Base-by-base conservation (phyloP, 768 basidiomycete species). In the Floccularia luteovirens region DNA sequence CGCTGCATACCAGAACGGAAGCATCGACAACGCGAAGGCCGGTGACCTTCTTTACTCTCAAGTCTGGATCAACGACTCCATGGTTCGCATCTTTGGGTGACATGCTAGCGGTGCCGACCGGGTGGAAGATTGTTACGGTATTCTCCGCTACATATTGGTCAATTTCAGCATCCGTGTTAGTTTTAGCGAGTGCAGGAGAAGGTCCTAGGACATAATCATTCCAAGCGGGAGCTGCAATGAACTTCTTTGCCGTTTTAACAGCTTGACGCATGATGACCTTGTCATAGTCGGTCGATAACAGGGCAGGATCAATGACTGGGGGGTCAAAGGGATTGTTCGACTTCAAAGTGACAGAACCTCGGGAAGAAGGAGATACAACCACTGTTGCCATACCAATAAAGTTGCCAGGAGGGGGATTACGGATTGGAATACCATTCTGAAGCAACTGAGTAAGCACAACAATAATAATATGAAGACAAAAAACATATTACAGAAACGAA, bases 221-320 rank as follows among this genome's bases (percentile, higher is more conserved):
- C 52, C 54, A 64, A 0, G 57, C 39, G 8, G 50, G 31, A 0
- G 55, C 53, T 4, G 41, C 11, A 5, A 51, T 27, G 42, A 62
- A 60, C 2, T 43, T 47, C 24, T 48, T 35, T 2, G 45, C 41
- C 17, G 47, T 34, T 14, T 45, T 44, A 31, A 58, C 36, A 10
- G 49, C 43, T 30, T 57, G 46, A 6, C 54, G 48, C 36, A 60
- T 31, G 3, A 48, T 50, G n/a, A 44, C 42, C 23, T 47, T 46
- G 44, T 61, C 62, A 27, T 54, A 53, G 1, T 45, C 43, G 20
- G 49, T 48, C 33, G 39, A 48, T 20, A 69, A 60, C 57, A 72
- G 64, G 34, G 63, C 64, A 3, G 71, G 68, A 24, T 39, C 24
- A 27, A 39, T 39, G 22, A 28, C 6, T 12, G 38, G 38, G 14